Evolutionary conservation across 495 filamentous ascomycete genomes (phyloP).

Genomic region (Thermothielavioides terrestris): DNA sequence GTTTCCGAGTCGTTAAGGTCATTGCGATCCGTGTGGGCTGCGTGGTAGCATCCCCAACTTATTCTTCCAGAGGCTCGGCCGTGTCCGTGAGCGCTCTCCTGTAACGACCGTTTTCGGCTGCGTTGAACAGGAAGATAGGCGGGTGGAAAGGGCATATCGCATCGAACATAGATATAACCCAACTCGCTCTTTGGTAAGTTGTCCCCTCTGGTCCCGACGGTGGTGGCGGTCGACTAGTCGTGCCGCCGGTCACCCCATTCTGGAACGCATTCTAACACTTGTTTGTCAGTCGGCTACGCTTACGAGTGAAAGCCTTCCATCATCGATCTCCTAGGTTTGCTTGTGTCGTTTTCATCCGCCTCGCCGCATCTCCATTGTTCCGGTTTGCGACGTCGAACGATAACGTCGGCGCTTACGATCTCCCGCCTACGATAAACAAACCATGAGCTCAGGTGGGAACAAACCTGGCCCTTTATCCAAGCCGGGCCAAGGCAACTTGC

Average conservation of each 20-base stretch:
- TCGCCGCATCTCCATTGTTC: neutral
- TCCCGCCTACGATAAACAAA: too few species aligned
- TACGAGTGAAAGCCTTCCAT: neutral
- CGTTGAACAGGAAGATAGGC: conserved; percentile 24
- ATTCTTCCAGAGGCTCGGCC: neutral
- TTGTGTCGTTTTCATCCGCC: too few species aligned
- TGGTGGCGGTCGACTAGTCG: too few species aligned
- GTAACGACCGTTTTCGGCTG: conserved; percentile 14
- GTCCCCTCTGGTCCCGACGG: neutral
- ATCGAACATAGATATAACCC: conserved; percentile 30
- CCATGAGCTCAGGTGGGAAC: conserved; percentile 36
- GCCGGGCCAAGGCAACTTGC: conserved; percentile 30
- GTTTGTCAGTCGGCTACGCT: neutral
- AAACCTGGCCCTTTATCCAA: conserved; percentile 37
- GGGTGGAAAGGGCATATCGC: conserved; percentile 32
- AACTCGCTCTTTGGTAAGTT: conserved; percentile 23
- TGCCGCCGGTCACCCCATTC: too few species aligned
- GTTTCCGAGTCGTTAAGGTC: neutral
- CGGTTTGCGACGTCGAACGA: too few species aligned
- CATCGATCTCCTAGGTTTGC: too few species aligned
- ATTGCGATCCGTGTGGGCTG: neutral
- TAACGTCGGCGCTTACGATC: too few species aligned
- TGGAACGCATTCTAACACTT: too few species aligned
- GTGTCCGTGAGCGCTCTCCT: conserved; percentile 16
- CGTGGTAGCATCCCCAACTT: neutral